Evolutionary conservation across 2,329 filamentous ascomycete species (phyloP), one percentile per base, ranked within the genome.

Genomic region (Whalleya microplaca): DNA sequence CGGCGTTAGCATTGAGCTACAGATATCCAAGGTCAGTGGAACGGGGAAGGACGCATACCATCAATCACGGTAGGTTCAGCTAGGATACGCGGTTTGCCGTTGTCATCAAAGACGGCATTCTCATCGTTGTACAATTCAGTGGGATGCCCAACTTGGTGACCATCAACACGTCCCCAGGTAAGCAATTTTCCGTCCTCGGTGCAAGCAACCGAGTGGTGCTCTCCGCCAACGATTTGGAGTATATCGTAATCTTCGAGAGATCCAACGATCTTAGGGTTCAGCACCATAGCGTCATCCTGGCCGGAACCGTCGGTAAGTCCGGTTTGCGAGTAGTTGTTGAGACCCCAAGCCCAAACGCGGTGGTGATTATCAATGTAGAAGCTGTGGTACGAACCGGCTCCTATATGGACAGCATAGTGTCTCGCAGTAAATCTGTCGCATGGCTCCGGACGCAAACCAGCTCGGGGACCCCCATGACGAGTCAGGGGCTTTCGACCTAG

Each of bases 301-400:
- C 87, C 88, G 14, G 84, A 86, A 51, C 81, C 79, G 43, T 84
- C 80, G 16, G 79, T 78, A 56, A 88, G 80, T 37, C 86, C 88
- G 12, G 86, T 89, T 71, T 91, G 85, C 47, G 85, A 85, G 67
- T 86, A 91, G 68, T 86, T 88, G 76, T 91, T 91, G 47, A 89
- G 74, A 18, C 88, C 88, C 88, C 88, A 91, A 0, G 84, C 78
- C 73, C 83, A 90, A 20, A 90, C 83, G 46, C 83, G 81, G 27
- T 83, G 87, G 23, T 87, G 82, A 59, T 85, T 83, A 65, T 84
- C 82, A 47, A 92, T 82, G 48, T 88, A 89, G 66, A 92, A 89
- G 58, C 84, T 87, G 72, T 91, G 87, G 68, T 89, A 89, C 32
- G 84, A 80, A 23, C 88, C 90, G 51, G 86, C 87, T 23, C 84